Conservation (phyloP, 805 yeast species). For the Pichia paraexigua region DNA sequence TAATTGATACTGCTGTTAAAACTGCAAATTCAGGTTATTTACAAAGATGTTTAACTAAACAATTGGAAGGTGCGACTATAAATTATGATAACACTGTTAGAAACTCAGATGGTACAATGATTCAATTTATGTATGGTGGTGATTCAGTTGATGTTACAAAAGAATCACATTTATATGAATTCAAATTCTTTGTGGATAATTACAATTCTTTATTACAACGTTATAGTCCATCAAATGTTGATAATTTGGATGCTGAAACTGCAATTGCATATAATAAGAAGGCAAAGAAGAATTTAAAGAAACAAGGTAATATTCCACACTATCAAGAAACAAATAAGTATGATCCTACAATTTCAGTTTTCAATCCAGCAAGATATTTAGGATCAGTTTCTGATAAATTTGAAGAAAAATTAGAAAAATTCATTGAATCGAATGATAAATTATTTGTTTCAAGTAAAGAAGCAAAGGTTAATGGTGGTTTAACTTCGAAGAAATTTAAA, state of each 20-base stretch:
- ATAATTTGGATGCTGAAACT: conserved; percentile 73
- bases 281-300: conserved; percentile 61
- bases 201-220: conserved; percentile 78
- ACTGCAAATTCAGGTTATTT: conserved; percentile 97
- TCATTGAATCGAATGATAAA: conserved; percentile 47
- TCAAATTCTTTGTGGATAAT: conserved; percentile 87
- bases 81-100: conserved; percentile 93
- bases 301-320: conserved; percentile 56
- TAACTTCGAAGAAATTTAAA: conserved; percentile 77
- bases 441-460: conserved; percentile 50
- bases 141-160: conserved; percentile 91
- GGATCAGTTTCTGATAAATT: conserved; percentile 92
- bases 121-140: conserved; percentile 97
- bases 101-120: conserved; percentile 87
- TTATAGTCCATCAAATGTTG: conserved; percentile 75
- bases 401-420: conserved; percentile 69
- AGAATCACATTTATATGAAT: conserved; percentile 90
- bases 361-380: conserved; percentile 80
- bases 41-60: conserved; percentile 97
- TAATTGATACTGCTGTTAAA: conserved; percentile 98
- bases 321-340: conserved; percentile 54
- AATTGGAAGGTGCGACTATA: conserved; percentile 92
- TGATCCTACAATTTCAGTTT: conserved; percentile 83
- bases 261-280: conserved; percentile 80
- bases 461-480: conserved; percentile 36